A percentile compares a stretch with the other conserved stretches of the same genome.
These are phyloP conservation scores for Rhizophagus clarus DNA, from an alignment of 192 early-diverging fungal genomes.

Conservation along the genomic window DNA sequence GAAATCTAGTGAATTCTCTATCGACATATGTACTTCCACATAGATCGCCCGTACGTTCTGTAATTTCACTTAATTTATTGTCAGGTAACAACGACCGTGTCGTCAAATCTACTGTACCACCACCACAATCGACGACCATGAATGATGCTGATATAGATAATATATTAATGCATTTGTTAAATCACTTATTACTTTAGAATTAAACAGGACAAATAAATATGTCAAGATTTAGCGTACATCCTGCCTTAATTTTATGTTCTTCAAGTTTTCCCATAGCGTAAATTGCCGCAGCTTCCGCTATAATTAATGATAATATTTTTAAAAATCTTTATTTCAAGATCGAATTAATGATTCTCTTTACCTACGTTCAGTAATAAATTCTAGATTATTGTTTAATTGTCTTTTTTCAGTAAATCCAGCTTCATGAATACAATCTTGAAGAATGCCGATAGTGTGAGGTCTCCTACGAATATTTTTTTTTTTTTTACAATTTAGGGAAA, in stretches of 20 bases:
- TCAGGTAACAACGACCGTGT: not conserved
- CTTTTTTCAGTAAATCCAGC: not conserved
- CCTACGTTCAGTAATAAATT: conserved; percentile 22
- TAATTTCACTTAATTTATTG: conserved; percentile 25
- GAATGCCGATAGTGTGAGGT: not conserved
- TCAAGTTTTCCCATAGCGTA: conserved; percentile 57
- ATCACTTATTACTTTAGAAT: too few relatives aligned
- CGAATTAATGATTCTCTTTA: not conserved
- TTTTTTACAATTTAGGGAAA: too few relatives aligned
- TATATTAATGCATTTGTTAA: not conserved
- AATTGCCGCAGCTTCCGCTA: conserved; percentile 56
- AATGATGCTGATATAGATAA: conserved; percentile 18
- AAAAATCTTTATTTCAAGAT: not conserved
- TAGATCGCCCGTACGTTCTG: conserved; percentile 3
- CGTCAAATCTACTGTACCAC: conserved; percentile 52
- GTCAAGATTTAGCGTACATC: not conserved
- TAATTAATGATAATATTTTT: not conserved
- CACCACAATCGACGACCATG: conserved; percentile 53
- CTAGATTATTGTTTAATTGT: not conserved
- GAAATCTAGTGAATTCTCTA: not conserved
- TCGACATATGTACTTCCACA: conserved; percentile 12
- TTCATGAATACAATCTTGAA: not conserved
- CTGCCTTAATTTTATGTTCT: conserved; percentile 43
- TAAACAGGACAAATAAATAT: too few relatives aligned
- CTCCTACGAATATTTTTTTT: not conserved